Evolutionary conservation across 257 asterid species (phyloP), one percentile per base, ranked within the genome.

Genomic region (Jasminum sambac): DNA sequence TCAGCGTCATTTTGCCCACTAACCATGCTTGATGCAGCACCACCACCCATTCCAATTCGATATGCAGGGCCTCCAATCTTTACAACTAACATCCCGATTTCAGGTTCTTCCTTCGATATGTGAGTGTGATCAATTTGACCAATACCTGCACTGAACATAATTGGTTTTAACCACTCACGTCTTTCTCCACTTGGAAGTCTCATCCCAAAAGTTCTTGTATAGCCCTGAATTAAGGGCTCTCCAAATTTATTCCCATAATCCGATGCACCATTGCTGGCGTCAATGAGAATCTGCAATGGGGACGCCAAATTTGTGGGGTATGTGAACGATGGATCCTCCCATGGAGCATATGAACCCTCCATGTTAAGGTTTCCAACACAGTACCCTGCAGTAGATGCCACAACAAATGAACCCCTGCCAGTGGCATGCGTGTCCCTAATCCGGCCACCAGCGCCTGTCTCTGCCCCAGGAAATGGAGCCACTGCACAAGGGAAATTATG

Each of bases 11-110:
- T 94, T 78, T 94, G 99, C 60, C 99, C 99, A 77, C 99, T 94
- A 58, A 91, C 99, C 99, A 94, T 94, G 84, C 96, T 94, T 61
- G 99, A 94, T 12, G 99, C 97, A 74, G 99, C 99, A 75, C 99
- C 97, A 69, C 97, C 96, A 9, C 97, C 97, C 99, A 94, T 91
- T 48, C 97, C 99, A 71, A 91, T 91, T 66, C 95, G 96, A 77
- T 94, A 91, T 5, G 97, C 96, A 5, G 97, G 97, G 50, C 99
- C 97, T 66, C 99, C 97, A 76, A 94, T 91, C 93, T 91, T 89
- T 44, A 89, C 97, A 70, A 94, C 99, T 36, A 94, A 46, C 99
- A 94, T 94, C 50, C 99, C 99, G 36, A 94, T 61, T 66, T 89
- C 97, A 5, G 99, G 96, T 73, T 89, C 97, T 39, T 95, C 96